These are phyloP conservation scores for Nakaseomyces nivariensis DNA, from an alignment of 1,139 yeast genomes.

Conservation along the genomic window DNA sequence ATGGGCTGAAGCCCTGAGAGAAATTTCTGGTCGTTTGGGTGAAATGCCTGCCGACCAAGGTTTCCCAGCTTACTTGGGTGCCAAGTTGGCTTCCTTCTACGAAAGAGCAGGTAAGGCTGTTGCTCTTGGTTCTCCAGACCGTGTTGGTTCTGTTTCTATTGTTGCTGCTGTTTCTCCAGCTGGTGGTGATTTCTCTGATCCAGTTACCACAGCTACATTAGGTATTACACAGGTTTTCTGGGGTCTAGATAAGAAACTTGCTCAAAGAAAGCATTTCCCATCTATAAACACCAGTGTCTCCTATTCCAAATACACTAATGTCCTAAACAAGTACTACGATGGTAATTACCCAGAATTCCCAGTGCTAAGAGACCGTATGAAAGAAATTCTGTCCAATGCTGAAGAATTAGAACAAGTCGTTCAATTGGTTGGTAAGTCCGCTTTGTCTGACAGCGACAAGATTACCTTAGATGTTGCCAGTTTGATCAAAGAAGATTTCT, in stretches of 20 bases:
- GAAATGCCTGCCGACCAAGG: slow-evolving; percentile 99
- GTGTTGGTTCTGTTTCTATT: slow-evolving; percentile 94
- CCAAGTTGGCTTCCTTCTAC: slow-evolving; percentile 95
- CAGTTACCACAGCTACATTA: slow-evolving; percentile 94
- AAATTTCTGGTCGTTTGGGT: slow-evolving; percentile 98
- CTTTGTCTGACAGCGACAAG: slow-evolving; percentile 91
- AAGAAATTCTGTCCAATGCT: slow-evolving; percentile 89
- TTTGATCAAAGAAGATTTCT: slow-evolving; percentile 91
- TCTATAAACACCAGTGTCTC: slow-evolving; percentile 93
- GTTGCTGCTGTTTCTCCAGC: slow-evolving; percentile 99
- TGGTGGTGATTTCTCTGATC: slow-evolving; percentile 99
- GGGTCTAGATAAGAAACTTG: slow-evolving; percentile 98
- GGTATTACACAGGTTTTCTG: slow-evolving; percentile 99
- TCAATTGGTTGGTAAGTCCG: slow-evolving; percentile 97
- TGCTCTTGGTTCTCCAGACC: slow-evolving; percentile 92
- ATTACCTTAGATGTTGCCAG: slow-evolving; percentile 89
- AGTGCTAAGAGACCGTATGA: slow-evolving; percentile 75
- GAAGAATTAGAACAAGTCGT: slow-evolving; percentile 99
- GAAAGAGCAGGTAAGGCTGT: slow-evolving; percentile 98
- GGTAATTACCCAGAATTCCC: slow-evolving; percentile 87
- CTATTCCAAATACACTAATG: slow-evolving; percentile 88
- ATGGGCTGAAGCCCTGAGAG: slow-evolving; percentile 99
- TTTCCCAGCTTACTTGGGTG: slow-evolving; percentile 99
- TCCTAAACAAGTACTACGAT: slow-evolving; percentile 79
- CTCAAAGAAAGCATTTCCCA: slow-evolving; percentile 99